Conservation (phyloP, 176 grass and related monocot species). For the Dendrocalamus sinicus region DNA sequence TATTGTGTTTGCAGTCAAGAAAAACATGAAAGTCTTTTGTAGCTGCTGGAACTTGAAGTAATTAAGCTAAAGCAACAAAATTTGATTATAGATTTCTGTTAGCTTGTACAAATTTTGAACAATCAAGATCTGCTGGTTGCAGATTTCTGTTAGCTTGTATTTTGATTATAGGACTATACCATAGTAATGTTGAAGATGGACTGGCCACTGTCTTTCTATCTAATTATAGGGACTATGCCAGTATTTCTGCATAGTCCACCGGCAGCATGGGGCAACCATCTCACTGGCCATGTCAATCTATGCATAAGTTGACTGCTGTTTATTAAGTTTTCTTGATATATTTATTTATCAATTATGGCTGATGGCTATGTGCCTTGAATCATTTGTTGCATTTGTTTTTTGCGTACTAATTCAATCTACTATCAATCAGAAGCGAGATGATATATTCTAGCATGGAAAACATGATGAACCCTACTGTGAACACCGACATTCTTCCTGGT, state of each 20-base stretch:
- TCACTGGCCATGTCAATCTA: conserved; percentile 23
- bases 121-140: neutral
- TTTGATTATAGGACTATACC: conserved; percentile 11
- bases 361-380: conserved; percentile 20
- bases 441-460: conserved; percentile 73
- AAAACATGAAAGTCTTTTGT: conserved; percentile 24
- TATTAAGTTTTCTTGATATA: conserved; percentile 32
- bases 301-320: conserved; percentile 26
- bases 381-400: neutral
- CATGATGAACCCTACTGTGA: conserved; percentile 53
- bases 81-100: conserved; percentile 11
- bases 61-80: conserved; percentile 12
- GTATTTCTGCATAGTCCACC: conserved; percentile 22
- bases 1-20: neutral
- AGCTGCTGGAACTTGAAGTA: conserved; percentile 36
- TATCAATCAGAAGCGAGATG: conserved; percentile 55
- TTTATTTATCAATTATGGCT: conserved; percentile 21
- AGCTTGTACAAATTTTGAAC: neutral
- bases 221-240: conserved; percentile 15
- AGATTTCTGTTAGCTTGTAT: conserved; percentile 1
- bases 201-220: neutral
- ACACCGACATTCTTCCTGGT: conserved; percentile 63
- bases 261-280: conserved; percentile 25
- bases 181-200: conserved; percentile 24
- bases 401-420: conserved; percentile 29